Evolutionary conservation across 164 flowering plant genomes (phyloP).

Genomic region (Magnolia changhungtana): DNA sequence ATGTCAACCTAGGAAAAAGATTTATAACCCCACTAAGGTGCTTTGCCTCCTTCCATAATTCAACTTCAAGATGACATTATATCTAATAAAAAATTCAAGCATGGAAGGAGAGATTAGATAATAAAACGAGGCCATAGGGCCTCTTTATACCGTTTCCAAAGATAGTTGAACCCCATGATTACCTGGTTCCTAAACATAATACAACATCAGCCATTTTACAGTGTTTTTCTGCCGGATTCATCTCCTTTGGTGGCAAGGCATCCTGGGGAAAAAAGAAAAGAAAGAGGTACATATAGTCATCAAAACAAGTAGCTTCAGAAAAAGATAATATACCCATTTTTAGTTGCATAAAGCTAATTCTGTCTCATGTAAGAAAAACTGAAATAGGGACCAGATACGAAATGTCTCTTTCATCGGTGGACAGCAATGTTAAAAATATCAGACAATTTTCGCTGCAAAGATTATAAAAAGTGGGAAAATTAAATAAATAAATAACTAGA

Average conservation of each 20-base stretch:
- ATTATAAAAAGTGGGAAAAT: no score
- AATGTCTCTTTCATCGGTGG: no score
- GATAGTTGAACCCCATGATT: conserved; percentile 8
- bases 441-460: no score
- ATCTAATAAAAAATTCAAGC: not conserved
- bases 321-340: not conserved
- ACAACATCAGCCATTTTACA: conserved; percentile 90
- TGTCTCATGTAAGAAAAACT: no score
- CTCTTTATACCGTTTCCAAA: not conserved
- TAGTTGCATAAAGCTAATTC: not conserved
- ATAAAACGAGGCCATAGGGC: not conserved
- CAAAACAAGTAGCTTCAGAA: not conserved
- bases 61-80: not conserved
- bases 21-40: not conserved
- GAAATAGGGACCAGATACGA: no score
- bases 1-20: not conserved
- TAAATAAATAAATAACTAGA: no score
- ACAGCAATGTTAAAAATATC: no score
- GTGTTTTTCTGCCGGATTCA: conserved; percentile 83
- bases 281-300: not conserved
- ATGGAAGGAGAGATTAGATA: not conserved
- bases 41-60: not conserved
- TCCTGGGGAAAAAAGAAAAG: conserved; percentile 38
- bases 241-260: conserved; percentile 85
- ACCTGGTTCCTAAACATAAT: conserved; percentile 96